A percentile compares a stretch with the other conserved stretches of the same genome.
phyloP scores from a whole-genome alignment of 1,284 basidiomycete genomes.

The Heterobasidion annosum region DNA sequence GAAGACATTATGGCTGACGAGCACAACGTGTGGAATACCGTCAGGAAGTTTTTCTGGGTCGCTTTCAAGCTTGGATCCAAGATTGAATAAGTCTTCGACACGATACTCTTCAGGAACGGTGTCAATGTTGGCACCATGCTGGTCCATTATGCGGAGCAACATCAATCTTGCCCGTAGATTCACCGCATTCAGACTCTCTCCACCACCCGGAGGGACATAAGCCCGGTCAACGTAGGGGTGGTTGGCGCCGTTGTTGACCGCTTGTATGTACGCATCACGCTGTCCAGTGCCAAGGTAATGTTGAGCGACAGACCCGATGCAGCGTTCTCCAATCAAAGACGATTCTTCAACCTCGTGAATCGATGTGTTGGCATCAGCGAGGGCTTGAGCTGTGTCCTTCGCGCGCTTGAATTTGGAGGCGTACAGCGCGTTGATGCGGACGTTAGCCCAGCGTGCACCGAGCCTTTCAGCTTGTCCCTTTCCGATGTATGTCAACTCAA shows the following conservation, averaged over 20 bases:
- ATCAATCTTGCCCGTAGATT: not conserved
- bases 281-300: not conserved
- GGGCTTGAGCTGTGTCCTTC: not conserved
- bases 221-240: not conserved
- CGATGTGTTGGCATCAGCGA: not conserved
- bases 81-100: not conserved
- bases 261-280: not conserved
- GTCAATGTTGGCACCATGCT: not conserved
- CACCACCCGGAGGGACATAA: not conserved
- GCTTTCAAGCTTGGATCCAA: not conserved
- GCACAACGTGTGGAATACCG: not conserved
- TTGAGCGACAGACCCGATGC: not conserved
- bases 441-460: not conserved
- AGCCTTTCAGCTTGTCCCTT: not conserved
- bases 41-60: not conserved
- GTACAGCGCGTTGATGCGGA: not conserved
- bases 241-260: not conserved
- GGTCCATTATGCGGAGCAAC: not conserved
- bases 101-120: not conserved
- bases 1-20: conserved; percentile 1
- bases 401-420: not conserved
- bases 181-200: not conserved
- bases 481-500: not conserved
- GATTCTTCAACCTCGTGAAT: not conserved
- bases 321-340: not conserved